phyloP scores from a whole-genome alignment of 306 rosid genomes.

The Echinosophora koreensis region DNA sequence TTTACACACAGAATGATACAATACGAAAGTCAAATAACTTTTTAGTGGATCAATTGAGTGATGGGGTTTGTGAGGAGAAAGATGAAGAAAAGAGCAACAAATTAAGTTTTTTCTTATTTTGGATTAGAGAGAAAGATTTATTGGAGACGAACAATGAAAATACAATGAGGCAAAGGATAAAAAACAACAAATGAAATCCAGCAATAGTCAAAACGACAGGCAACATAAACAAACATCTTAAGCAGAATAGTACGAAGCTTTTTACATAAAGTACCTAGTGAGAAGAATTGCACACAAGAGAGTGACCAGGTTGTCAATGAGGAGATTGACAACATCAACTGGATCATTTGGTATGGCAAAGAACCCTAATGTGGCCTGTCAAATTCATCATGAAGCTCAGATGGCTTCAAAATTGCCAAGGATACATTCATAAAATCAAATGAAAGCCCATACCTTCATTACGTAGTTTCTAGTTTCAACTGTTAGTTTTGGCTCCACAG shows the following conservation, averaged over 20 bases:
- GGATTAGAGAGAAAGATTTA: not conserved
- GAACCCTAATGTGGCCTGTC: slow-evolving; percentile 97
- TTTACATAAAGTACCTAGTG: slow-evolving; percentile 68
- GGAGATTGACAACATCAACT: slow-evolving; percentile 76
- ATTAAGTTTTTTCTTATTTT: not conserved
- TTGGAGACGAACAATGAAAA: slow-evolving; percentile 24
- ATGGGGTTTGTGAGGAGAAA: not conserved
- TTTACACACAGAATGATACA: slow-evolving; percentile 20
- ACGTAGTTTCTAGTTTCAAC: slow-evolving; percentile 93
- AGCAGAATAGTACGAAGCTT: slow-evolving; percentile 29
- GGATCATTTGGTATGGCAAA: slow-evolving; percentile 97
- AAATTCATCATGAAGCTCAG: slow-evolving; percentile 51
- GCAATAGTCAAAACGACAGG: slow-evolving; percentile 32
- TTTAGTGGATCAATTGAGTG: slow-evolving; percentile 6
- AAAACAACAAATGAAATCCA: slow-evolving; percentile 27
- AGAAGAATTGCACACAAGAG: slow-evolving; percentile 97
- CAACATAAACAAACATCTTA: slow-evolving; percentile 22
- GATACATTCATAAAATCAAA: slow-evolving; percentile 40
- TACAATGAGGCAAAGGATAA: not conserved
- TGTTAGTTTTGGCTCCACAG: slow-evolving; percentile 95
- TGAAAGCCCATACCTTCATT: slow-evolving; percentile 70
- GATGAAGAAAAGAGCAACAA: slow-evolving; percentile 24
- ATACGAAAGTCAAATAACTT: slow-evolving; percentile 2
- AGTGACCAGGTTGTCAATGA: slow-evolving; percentile 88
- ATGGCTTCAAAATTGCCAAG: slow-evolving; percentile 17